Conservation (phyloP, 164 flowering plant genomes). For the Taxillus chinensis region DNA sequence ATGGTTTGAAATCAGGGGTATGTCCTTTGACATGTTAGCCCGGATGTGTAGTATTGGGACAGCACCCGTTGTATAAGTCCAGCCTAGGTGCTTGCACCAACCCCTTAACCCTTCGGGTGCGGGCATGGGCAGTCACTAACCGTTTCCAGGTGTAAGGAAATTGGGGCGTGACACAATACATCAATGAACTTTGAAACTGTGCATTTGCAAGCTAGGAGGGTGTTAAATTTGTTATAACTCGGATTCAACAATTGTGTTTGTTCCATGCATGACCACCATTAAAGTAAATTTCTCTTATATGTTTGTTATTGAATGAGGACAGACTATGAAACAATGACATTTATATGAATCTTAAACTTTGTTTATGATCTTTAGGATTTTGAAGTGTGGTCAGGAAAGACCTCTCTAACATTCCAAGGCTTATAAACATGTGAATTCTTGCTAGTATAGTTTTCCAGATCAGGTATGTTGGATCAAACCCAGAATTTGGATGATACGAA, state of each 20-base stretch:
- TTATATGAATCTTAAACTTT: neutral
- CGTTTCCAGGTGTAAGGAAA: no score
- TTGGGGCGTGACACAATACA: no score
- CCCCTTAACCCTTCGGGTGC: no score
- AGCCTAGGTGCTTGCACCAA: no score
- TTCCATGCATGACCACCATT: constrained; percentile 80
- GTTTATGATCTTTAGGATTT: constrained; percentile 46
- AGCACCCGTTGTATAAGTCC: no score
- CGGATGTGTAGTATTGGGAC: no score
- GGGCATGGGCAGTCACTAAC: no score
- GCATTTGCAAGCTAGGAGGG: constrained; percentile 62
- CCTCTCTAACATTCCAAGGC: constrained; percentile 52
- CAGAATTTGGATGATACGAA: no score
- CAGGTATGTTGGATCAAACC: no score
- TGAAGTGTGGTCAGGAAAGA: constrained; percentile 79
- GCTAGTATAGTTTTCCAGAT: constrained; percentile 72
- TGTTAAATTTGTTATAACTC: constrained; percentile 54
- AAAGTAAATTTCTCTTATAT: constrained; percentile 39
- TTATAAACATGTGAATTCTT: constrained; percentile 79
- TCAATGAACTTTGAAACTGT: constrained; percentile 71
- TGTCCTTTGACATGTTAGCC: no score
- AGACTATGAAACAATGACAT: neutral
- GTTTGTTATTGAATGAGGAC: neutral
- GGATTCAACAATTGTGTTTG: constrained; percentile 68
- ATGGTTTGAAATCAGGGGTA: no score